Percentiles rank a stretch among this genome's conserved stretches.
phyloP scores from a whole-genome alignment of 2,329 filamentous ascomycete species.

The Cytospora mali region DNA sequence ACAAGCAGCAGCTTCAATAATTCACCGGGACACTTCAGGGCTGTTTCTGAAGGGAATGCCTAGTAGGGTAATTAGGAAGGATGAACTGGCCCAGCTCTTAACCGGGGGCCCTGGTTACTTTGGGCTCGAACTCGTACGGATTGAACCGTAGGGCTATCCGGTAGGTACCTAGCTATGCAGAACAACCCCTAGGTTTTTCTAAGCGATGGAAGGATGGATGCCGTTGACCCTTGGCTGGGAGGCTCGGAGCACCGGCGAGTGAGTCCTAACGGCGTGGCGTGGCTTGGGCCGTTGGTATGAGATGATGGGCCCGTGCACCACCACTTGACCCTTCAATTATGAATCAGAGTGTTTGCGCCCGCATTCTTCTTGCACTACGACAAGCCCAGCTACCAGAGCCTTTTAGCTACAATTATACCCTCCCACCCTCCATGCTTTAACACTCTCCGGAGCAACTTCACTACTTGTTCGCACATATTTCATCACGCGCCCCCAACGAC shows the following conservation, averaged over 20 bases:
- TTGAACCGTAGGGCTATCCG: too few relatives aligned
- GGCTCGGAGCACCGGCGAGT: constrained; percentile 8
- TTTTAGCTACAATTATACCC: background rate
- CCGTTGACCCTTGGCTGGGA: background rate
- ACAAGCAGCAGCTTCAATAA: too few relatives aligned
- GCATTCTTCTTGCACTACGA: background rate
- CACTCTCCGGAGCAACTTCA: background rate
- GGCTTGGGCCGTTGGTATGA: constrained; percentile 3
- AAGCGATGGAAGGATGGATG: too few relatives aligned
- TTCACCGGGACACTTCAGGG: too few relatives aligned
- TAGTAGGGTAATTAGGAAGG: too few relatives aligned
- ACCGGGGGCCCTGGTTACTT: too few relatives aligned
- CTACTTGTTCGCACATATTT: background rate
- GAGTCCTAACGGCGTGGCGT: constrained; percentile 7
- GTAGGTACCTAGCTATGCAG: too few relatives aligned
- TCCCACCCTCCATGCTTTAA: background rate
- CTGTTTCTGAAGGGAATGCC: too few relatives aligned
- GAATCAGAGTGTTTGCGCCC: constrained; percentile 1
- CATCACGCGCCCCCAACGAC: background rate
- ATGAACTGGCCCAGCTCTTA: too few relatives aligned
- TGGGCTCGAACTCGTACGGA: too few relatives aligned
- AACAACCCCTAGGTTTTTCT: too few relatives aligned
- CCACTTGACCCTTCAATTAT: constrained; percentile 6
- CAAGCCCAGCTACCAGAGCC: background rate
- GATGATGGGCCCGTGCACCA: constrained; percentile 18